Evolutionary conservation across 2,329 filamentous ascomycete genomes (phyloP), one percentile per base, ranked within the genome.

Genomic region (Phoma sp.): DNA sequence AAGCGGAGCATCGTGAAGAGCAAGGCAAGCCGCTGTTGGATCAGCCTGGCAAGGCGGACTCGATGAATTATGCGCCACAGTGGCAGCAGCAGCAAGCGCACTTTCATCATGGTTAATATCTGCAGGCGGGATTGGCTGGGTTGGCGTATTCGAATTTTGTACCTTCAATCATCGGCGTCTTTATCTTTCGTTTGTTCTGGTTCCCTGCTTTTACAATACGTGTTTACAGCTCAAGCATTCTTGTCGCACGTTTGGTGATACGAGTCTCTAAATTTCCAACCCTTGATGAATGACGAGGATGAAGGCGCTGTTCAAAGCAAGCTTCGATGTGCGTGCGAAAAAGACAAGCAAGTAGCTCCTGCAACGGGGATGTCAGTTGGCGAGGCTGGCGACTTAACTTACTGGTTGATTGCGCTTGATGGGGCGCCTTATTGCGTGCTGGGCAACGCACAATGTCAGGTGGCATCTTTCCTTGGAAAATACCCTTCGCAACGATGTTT

Each of bases 1-100:
- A 74, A 47, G 51, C 58, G 9, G 34, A 59, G 42, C 65, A 54
- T 32, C 61, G 66, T 2, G 69, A 55, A 21, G 69, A 53, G 25
- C 40, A 64, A 51, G 51, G 51, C 18, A 53, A 39, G 45, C 49
- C 54, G 9, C 21, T 65, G 14, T 39, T 53, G 33, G 20, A 49
- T 26, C 66, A 70, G 54, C 68, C 68, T 1, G 57, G 50, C 2
- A 68, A 64, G 55, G 45, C 49, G 5, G 65, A 42, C 3, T 18
- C 21, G 18, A 72, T 72, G 68, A 33, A 66, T 5, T 72, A 72
- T 39, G 23, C 40, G 32, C 59, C 54, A 30, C 65, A 71, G 47
- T 61, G 57, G 45, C 56, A 61, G 37, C 50, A 61, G 34, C 47
- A 55, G 42, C 49, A 53, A 11, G 23, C 42, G 12, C 38, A 53